Base-by-base conservation (phyloP, 2,329 filamentous ascomycete species). In the Metarhizium robertsii region DNA sequence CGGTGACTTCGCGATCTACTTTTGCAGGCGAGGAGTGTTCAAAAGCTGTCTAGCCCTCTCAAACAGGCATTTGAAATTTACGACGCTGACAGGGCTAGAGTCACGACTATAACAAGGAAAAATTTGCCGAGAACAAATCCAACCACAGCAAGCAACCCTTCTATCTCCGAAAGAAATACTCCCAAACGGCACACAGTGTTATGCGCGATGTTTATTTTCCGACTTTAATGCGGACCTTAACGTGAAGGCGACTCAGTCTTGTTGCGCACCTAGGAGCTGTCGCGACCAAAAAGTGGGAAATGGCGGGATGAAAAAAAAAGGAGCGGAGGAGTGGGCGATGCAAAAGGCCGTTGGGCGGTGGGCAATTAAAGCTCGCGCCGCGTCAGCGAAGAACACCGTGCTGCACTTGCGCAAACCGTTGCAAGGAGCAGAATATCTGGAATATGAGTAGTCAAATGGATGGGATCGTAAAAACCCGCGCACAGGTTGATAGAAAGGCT, bases 101-200 rank as follows among this genome's bases (percentile, higher is more conserved):
- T 68, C 66, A 70, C 66, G 62, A 68, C 67, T 68, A 69, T 58
- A 64, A 63, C 64, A 66, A 65, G 58, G 57, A 60, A 45, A 52
- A 42, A 30, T 34, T 32, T 47, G 53, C 56, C 43, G 38, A 48
- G 25, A 30, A 46, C 45, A 49, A 57, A 13, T 30, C 30, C 30
- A 51, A 55, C 50, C 47, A 53, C 55, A 18, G 29, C 34, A 11
- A 36, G 49, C 36, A 20, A 34, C 10, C 36, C 42, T 30, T 50
- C 34, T 51, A 43, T 52, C 13, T 53, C 53, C 53, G 56, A 45
- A 50, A 34, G 40, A 34, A 38, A 18, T 20, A 29, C 47, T 46
- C 47, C 42, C 29, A 38, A 42, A 42, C 36, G 18, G 45, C 45
- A 48, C 25, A 48, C 25, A 13, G 6, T 48, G 32, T 13, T 48